Evolutionary conservation across 108 stramenopile species (phyloP), one percentile per base, ranked within the genome.

Genomic region (Pseudonitzschia multiseries): DNA sequence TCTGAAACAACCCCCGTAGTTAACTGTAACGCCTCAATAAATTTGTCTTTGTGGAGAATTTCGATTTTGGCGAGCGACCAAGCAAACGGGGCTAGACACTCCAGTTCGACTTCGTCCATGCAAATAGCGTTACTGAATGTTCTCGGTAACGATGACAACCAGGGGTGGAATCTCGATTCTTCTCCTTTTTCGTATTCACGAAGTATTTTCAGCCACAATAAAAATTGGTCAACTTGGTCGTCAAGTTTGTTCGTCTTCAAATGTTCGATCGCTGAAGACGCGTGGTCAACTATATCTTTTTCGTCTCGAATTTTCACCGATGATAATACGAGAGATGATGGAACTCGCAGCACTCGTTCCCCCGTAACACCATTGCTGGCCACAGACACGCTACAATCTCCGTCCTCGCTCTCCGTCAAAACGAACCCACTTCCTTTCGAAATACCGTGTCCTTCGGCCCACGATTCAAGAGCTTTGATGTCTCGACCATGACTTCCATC

Each of bases 141-240:
- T 21, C 79, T 76, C 33, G 90, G 90, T 27, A 91, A 24, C 6
- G 73, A 66, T 46, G 86, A 72, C 24, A 91, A 54, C 73, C 79
- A 91, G 28, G 84, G 82, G 64, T 78, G 53, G 51, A 65, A 91
- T 17, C 40, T 44, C 15, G 78, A 81, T 61, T 74, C 71, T 57
- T 85, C 81, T 27, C 75, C 77, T 41, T 64, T 60, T 66, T 85
- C 84, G 50, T 73, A 85, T 70, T 89, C 88, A 40, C 73, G 62
- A 22, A 89, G 62, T 0, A 89, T 2, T 66, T 84, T 80, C 2
- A 89, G 61, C 50, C 83, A 85, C 15, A 89, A 66, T 17, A 81
- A 59, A 71, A 86, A 89, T 74, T 80, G 76, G 29, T 61, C 36
- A 17, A 33, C 27, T 44, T 71, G 59, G 29, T 20, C 21, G 17